Percentiles rank a stretch among this genome's conserved stretches.
Evolutionary conservation across 1,284 basidiomycete species (phyloP).

Genomic region (Rhizopogon parksii): DNA sequence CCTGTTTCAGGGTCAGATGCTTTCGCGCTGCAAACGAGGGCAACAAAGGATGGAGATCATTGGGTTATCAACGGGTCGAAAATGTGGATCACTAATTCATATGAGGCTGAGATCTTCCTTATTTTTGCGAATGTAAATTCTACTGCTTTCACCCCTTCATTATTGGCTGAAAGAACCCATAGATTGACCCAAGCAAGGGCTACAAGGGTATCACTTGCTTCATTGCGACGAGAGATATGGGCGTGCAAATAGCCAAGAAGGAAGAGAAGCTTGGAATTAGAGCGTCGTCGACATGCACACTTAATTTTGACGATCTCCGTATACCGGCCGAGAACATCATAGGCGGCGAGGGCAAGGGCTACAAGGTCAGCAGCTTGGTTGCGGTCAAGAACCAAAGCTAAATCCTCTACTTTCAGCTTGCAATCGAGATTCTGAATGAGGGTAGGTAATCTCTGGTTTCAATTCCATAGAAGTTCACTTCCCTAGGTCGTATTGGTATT

Average conservation of each 20-base stretch:
- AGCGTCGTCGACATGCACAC: conserved; percentile 93
- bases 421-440: conserved; percentile 97
- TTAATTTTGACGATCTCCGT: conserved; percentile 94
- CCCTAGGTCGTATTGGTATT: conserved; percentile 83
- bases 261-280: conserved; percentile 97
- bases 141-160: not conserved
- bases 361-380: conserved; percentile 57
- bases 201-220: conserved; percentile 99
- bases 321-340: conserved; percentile 92
- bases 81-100: conserved; percentile 99
- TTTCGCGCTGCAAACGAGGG: conserved; percentile 92
- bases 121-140: conserved; percentile 84
- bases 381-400: not conserved
- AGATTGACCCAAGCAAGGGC: conserved; percentile 88
- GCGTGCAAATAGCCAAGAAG: conserved; percentile 96
- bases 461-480: not conserved
- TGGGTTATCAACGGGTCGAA: conserved; percentile 93
- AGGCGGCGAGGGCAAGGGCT: conserved; percentile 90
- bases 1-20: conserved; percentile 92
- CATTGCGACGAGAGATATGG: conserved; percentile 93
- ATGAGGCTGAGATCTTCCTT: conserved; percentile 90
- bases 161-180: not conserved
- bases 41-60: conserved; percentile 76
- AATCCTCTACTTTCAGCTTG: conserved; percentile 50
- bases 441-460: conserved; percentile 32